phyloP scores from a whole-genome alignment of 139 green algal species.

The Chlamydomonas sp. region DNA sequence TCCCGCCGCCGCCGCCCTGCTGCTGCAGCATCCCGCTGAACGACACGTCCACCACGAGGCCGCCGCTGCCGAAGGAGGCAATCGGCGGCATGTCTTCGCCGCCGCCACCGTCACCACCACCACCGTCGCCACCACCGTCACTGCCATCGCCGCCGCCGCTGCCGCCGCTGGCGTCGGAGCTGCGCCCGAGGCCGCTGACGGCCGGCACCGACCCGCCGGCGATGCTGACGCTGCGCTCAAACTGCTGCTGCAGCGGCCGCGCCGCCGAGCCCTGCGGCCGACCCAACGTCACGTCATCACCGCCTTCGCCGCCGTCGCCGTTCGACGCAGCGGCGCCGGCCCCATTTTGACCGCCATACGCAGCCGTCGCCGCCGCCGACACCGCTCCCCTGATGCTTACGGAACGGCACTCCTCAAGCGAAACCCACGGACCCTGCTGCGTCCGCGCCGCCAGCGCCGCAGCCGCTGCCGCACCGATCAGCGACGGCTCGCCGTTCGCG shows the following conservation, averaged over 20 bases:
- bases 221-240: too few species aligned
- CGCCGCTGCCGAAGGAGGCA: not conserved
- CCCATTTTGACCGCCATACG: not conserved
- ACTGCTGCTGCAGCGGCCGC: too few species aligned
- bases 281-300: too few species aligned
- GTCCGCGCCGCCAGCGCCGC: not conserved
- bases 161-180: too few species aligned
- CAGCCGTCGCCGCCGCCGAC: not conserved
- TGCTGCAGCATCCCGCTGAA: constrained; percentile 10
- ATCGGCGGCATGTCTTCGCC: not conserved
- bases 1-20: not conserved
- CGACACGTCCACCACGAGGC: not conserved
- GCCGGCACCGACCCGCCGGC: too few species aligned
- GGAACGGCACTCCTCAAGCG: not conserved
- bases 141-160: too few species aligned
- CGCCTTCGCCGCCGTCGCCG: too few species aligned
- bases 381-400: not conserved
- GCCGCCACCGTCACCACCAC: not conserved
- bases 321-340: not conserved
- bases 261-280: too few species aligned
- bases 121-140: not conserved
- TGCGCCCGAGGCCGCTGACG: too few species aligned
- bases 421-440: not conserved
- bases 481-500: not conserved
- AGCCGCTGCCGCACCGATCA: not conserved